Percentiles rank a stretch among this genome's conserved stretches.
Evolutionary conservation across 495 filamentous ascomycete genomes (phyloP).

Genomic region (Baudoinia panamericana): DNA sequence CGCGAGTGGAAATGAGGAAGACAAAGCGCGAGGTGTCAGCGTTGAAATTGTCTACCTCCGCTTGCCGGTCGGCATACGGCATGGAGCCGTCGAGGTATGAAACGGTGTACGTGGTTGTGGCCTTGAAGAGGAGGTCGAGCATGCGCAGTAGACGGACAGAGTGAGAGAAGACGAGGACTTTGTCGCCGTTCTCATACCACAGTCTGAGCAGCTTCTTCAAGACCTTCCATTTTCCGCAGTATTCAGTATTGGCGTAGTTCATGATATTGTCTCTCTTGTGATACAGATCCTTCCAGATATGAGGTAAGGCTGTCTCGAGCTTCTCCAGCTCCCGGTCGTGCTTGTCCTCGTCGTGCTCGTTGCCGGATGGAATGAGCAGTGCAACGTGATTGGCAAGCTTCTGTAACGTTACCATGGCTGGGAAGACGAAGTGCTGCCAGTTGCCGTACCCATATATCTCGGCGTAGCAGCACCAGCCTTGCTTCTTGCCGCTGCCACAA

Average conservation of each 20-base stretch:
- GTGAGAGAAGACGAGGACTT: slow-evolving; percentile 87
- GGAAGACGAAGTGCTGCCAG: slow-evolving; percentile 78
- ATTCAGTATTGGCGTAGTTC: slow-evolving; percentile 77
- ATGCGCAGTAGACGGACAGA: slow-evolving; percentile 76
- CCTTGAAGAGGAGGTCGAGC: slow-evolving; percentile 70
- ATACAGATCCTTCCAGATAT: slow-evolving; percentile 66
- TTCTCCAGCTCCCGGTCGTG: slow-evolving; percentile 66
- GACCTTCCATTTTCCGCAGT: slow-evolving; percentile 96
- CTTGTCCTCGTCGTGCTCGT: slow-evolving; percentile 58
- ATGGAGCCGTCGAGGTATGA: slow-evolving; percentile 84
- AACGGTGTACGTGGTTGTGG: slow-evolving; percentile 73
- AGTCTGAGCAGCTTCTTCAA: slow-evolving; percentile 73
- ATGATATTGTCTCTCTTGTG: slow-evolving; percentile 61
- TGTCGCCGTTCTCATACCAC: slow-evolving; percentile 83
- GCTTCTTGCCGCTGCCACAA: slow-evolving; percentile 56
- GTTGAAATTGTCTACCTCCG: slow-evolving; percentile 83
- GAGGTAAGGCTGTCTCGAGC: slow-evolving; percentile 61
- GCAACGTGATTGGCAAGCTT: slow-evolving; percentile 89
- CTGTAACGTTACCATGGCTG: slow-evolving; percentile 65
- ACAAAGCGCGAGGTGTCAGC: slow-evolving; percentile 79
- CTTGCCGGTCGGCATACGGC: slow-evolving; percentile 67
- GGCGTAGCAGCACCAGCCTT: slow-evolving; percentile 70
- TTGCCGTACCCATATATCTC: slow-evolving; percentile 42
- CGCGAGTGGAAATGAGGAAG: slow-evolving; percentile 88
- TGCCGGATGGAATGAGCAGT: slow-evolving; percentile 64